Conservation (phyloP, 352 stramenopile genomes). For the Globisporangium heterothallicum region DNA sequence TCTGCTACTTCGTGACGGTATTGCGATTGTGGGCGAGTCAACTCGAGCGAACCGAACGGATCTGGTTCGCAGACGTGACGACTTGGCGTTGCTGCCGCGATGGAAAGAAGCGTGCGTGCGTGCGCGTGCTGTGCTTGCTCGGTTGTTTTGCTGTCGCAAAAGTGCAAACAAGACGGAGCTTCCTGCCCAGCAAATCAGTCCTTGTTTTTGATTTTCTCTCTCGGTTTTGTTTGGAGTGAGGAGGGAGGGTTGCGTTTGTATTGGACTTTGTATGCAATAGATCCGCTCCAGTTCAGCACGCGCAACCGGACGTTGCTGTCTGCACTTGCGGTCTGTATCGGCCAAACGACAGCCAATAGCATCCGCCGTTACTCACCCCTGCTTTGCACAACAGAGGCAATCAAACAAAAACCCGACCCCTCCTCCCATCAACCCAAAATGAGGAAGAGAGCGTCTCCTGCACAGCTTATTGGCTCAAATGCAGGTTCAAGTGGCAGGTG, state of each 20-base stretch:
- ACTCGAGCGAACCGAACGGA: background rate
- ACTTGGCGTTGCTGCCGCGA: background rate
- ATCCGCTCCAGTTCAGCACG: slow-evolving; percentile 5
- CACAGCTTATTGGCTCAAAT: background rate
- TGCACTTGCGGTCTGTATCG: background rate
- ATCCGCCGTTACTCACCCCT: slow-evolving; percentile 5
- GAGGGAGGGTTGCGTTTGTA: slow-evolving; percentile 1
- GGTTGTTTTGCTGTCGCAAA: background rate
- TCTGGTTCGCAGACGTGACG: background rate
- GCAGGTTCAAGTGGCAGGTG: background rate
- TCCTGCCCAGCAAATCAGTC: too few relatives aligned
- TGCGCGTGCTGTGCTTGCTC: slow-evolving; percentile 2
- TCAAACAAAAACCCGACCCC: background rate
- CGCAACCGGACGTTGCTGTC: slow-evolving; percentile 5
- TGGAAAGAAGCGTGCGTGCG: background rate
- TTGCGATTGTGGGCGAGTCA: too few relatives aligned
- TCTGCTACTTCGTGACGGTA: too few relatives aligned
- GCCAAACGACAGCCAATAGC: too few relatives aligned
- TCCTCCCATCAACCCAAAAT: background rate
- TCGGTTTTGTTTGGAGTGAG: background rate
- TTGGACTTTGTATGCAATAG: slow-evolving; percentile 6
- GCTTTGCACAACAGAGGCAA: slow-evolving; percentile 1
- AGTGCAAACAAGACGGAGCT: background rate
- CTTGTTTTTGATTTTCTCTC: background rate
- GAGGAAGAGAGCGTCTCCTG: background rate